A percentile compares a stretch with the other conserved stretches of the same genome.
These are phyloP conservation scores for Nicotiana tabacum DNA, from an alignment of 257 asterid species.

Conservation along the genomic window DNA sequence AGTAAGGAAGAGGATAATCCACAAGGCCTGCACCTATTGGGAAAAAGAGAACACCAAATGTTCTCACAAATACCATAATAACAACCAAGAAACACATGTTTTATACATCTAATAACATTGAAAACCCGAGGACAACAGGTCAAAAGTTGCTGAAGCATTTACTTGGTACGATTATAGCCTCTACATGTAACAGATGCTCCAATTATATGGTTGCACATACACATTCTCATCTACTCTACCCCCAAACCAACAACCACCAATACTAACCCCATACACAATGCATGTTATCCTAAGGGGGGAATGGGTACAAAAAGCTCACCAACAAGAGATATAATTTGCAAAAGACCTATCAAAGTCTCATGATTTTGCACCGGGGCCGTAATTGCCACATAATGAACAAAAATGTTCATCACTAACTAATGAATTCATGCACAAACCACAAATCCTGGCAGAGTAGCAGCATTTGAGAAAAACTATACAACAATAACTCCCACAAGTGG, in stretches of 20 bases:
- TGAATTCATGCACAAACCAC: neutral
- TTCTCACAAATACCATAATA: neutral
- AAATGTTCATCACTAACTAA: neutral
- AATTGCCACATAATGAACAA: neutral
- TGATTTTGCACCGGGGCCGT: neutral
- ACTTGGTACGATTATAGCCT: neutral
- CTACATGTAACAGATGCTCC: neutral
- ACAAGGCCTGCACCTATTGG: neutral
- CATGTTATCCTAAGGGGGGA: neutral
- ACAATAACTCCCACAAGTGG: too few relatives aligned
- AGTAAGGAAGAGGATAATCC: neutral
- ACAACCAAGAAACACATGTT: neutral
- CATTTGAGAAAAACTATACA: neutral
- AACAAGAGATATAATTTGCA: neutral
- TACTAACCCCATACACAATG: neutral
- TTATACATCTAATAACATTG: neutral
- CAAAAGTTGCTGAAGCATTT: neutral
- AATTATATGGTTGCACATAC: neutral
- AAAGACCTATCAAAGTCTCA: neutral
- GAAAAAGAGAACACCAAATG: neutral
- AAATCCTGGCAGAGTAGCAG: neutral
- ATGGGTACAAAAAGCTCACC: neutral
- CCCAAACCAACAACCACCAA: neutral
- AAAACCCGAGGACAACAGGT: neutral
- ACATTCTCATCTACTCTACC: neutral